Evolutionary conservation across 371 early-diverging fungal species (phyloP), one percentile per base, ranked within the genome.

Genomic region (Scutellospora calospora): DNA sequence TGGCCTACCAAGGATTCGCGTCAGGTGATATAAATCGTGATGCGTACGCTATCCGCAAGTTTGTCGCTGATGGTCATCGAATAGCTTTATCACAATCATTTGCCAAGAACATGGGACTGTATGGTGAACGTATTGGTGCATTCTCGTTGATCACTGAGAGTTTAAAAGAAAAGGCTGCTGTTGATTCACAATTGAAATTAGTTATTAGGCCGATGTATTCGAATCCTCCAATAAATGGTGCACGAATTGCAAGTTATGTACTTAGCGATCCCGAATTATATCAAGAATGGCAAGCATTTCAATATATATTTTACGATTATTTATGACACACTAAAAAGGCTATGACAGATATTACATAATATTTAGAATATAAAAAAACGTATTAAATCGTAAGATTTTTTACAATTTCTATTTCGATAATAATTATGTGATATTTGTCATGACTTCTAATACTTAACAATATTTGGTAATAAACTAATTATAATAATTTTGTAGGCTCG

Each of bases 1-100:
- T 98, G 97, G 99, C 98, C 52, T 99, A 99, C 90, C 98, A 98
- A 91, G 99, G 99, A 55, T 99, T 99, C 84, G 98, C 98, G 57
- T 96, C 97, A 27, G 99, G 99, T 81, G 92, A 95, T 87, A 93
- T 94, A 69, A 87, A 89, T 85, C 90, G 90, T 75, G 99, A 99
- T 86, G 98, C 98, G 20, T 95, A 95, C 84, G 97, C 98, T 80
- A 88, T 98, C 74, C 97, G 99, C 83, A 92, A 94, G 86, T 99
- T 99, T 86, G 95, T 96, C 31, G 87, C 83, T 45, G 91, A 94
- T 52, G 97, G 95, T 25, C 93, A 94, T 84, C 86, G 89, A 33
- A 88, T 98, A 49, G 90, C 95, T n/a, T 90, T 98, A 76, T 90
- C 97, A 22, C 98, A 99, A 91, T 94, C 95, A 41, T 99, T 96